phyloP scores from a whole-genome alignment of 148 eudicot genomes.

The Suaeda aralocaspica region DNA sequence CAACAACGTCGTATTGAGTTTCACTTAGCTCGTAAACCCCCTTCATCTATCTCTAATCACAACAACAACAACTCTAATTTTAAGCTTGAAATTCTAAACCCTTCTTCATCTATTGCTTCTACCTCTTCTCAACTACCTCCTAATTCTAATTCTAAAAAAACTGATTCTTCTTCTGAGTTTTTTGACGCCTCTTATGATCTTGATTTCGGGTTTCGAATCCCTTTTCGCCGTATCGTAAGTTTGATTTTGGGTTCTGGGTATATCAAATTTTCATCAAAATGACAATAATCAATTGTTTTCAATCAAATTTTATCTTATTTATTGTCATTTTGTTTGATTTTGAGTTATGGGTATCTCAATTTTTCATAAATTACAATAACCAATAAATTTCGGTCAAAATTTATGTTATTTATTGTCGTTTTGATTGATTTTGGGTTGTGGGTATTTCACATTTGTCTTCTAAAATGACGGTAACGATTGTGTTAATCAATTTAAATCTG shows the following conservation, averaged over 20 bases:
- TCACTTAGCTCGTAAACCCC: constrained; percentile 41
- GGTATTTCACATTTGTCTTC: neutral
- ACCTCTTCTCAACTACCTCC: neutral
- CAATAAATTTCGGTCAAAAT: neutral
- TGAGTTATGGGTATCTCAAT: neutral
- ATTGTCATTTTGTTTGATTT: neutral
- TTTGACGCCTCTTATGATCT: constrained; percentile 45
- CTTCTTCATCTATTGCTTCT: constrained; percentile 16
- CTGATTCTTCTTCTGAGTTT: constrained; percentile 35
- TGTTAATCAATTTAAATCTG: neutral
- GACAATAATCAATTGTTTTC: neutral
- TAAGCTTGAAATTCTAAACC: constrained; percentile 59
- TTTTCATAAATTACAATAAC: neutral
- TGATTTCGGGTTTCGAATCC: constrained; percentile 47
- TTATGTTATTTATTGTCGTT: neutral
- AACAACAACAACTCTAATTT: constrained; percentile 34
- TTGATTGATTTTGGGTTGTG: neutral
- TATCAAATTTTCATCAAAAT: neutral
- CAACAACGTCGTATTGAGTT: constrained; percentile 40
- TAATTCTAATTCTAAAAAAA: constrained; percentile 10
- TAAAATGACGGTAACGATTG: neutral
- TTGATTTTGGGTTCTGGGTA: neutral
- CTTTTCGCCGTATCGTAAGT: constrained; percentile 61
- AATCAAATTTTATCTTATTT: neutral
- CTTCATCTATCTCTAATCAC: constrained; percentile 29